Evolutionary conservation across 2,329 filamentous ascomycete species (phyloP).

Genomic region (Fusarium circinatum): DNA sequence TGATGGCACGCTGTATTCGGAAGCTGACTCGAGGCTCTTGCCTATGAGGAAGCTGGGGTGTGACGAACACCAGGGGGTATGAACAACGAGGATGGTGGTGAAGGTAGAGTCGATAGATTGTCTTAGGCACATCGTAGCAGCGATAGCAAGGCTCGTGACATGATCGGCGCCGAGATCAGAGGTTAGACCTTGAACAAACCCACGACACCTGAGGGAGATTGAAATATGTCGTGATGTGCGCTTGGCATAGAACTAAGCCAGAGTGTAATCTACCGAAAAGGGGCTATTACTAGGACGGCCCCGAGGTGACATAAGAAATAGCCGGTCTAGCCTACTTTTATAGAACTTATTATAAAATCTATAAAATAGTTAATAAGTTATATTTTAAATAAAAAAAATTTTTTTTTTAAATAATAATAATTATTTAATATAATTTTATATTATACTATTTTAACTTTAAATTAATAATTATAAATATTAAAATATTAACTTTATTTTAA

Average conservation of each 20-base stretch:
- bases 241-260: conserved; percentile 37
- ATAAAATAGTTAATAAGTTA: no score
- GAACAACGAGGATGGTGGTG: conserved; percentile 14
- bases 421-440: no score
- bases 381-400: no score
- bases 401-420: no score
- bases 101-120: conserved; percentile 25
- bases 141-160: conserved; percentile 32
- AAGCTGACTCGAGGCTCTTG: conserved; percentile 30
- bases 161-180: conserved; percentile 38
- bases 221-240: conserved; percentile 29
- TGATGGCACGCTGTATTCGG: conserved; percentile 19
- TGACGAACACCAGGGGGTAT: conserved; percentile 21
- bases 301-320: no score
- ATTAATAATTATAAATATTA: no score
- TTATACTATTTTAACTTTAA: no score
- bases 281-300: conserved; percentile 32
- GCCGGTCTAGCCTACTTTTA: no score
- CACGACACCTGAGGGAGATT: conserved; percentile 29
- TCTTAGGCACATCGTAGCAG: conserved; percentile 25
- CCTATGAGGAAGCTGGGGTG: conserved; percentile 29
- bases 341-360: no score
- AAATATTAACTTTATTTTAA: no score
- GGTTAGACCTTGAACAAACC: conserved; percentile 16
- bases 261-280: conserved; percentile 41